phyloP scores from a whole-genome alignment of 2,329 filamentous ascomycete species.

The Trichoderma brevicompactum region DNA sequence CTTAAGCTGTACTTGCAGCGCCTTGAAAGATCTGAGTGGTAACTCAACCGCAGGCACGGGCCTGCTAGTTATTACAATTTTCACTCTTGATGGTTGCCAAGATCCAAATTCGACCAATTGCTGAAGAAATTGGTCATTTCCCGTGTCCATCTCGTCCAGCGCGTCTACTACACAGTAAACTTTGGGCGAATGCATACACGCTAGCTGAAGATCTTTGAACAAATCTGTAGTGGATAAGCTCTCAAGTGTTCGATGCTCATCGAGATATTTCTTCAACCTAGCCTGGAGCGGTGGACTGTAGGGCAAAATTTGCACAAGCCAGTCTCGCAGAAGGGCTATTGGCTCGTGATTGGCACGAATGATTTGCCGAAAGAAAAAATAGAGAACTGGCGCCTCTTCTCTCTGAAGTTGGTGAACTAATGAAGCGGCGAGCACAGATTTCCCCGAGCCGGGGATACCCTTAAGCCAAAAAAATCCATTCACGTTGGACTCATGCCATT shows the following conservation, averaged over 20 bases:
- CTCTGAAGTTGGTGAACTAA: constrained; percentile 31
- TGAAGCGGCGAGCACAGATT: constrained; percentile 42
- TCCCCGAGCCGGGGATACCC: constrained; percentile 47
- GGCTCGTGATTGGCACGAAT: constrained; percentile 43
- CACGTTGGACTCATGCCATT: constrained; percentile 29
- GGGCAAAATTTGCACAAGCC: constrained; percentile 41
- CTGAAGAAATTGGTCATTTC: constrained; percentile 40
- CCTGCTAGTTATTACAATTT: constrained; percentile 50
- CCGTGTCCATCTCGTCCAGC: constrained; percentile 51
- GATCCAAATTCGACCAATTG: constrained; percentile 40
- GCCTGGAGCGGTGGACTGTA: constrained; percentile 40
- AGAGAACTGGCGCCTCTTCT: constrained; percentile 37
- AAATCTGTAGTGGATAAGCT: constrained; percentile 34
- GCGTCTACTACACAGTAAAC: constrained; percentile 50
- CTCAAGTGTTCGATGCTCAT: not conserved
- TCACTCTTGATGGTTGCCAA: constrained; percentile 41
- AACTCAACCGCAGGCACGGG: constrained; percentile 40
- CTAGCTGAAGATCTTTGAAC: constrained; percentile 39
- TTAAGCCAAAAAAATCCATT: constrained; percentile 40
- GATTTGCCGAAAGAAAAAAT: constrained; percentile 48
- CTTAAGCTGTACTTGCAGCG: constrained; percentile 44
- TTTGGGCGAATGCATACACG: constrained; percentile 32
- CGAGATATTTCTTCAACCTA: constrained; percentile 31
- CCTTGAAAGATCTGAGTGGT: constrained; percentile 34
- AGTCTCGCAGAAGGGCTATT: constrained; percentile 40